phyloP scores from a whole-genome alignment of 75 land plant species.

The Selaginella moellendorffii region DNA sequence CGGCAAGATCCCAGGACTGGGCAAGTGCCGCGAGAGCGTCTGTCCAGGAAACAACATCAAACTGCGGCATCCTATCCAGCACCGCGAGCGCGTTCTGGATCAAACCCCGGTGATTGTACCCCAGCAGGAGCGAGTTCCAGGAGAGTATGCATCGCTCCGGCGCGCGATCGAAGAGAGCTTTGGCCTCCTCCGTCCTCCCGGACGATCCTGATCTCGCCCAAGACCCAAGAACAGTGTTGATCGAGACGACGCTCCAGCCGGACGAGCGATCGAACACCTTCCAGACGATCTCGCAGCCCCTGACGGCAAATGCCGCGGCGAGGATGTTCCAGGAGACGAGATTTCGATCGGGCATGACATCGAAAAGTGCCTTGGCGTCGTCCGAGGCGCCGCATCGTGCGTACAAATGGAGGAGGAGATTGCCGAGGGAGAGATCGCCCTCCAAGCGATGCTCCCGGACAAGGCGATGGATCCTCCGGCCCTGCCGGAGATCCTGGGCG shows the following conservation, averaged over 20 bases:
- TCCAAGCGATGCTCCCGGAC: too few species aligned
- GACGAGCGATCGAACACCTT: background rate
- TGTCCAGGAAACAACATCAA: conserved; percentile 2
- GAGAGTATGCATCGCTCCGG: background rate
- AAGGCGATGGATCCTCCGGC: too few species aligned
- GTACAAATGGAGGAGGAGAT: too few species aligned
- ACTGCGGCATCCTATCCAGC: background rate
- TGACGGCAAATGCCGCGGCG: background rate
- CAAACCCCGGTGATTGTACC: background rate
- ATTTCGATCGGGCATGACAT: background rate
- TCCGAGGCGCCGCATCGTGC: too few species aligned
- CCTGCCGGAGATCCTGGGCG: too few species aligned
- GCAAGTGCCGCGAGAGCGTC: background rate
- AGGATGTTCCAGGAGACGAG: background rate
- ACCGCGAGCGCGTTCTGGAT: background rate
- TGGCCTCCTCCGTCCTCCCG: background rate
- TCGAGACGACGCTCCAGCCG: background rate
- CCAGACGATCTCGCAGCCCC: background rate
- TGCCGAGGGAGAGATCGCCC: too few species aligned
- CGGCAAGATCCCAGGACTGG: background rate
- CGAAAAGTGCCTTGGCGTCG: background rate
- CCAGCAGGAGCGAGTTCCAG: background rate
- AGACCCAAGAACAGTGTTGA: background rate
- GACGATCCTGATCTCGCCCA: background rate
- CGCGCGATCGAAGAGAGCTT: background rate